These are phyloP conservation scores for Corymbia citriodora DNA, from an alignment of 441 rosid species.

Conservation along the genomic window DNA sequence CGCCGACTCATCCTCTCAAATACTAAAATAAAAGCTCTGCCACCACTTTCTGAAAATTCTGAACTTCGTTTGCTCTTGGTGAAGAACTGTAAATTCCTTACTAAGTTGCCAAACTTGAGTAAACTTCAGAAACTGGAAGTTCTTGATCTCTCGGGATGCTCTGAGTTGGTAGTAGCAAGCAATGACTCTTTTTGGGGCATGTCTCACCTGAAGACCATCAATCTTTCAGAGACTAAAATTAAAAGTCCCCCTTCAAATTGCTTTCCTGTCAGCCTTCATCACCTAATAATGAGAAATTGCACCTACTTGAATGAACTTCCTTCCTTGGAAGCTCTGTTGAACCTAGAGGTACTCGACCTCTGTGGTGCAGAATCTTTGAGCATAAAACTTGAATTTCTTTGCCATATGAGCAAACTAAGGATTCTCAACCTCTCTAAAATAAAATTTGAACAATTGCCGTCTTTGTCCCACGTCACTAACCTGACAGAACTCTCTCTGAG, in stretches of 20 bases:
- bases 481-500: constrained; percentile 16
- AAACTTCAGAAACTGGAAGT: constrained; percentile 14
- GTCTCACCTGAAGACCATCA: constrained; percentile 26
- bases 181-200: constrained; percentile 25
- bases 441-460: constrained; percentile 1
- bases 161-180: constrained; percentile 6
- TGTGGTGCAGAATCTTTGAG: constrained; percentile 9
- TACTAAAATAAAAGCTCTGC: constrained; percentile 14
- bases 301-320: constrained; percentile 9
- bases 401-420: constrained; percentile 3
- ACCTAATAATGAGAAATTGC: constrained; percentile 23
- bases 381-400: neutral
- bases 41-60: constrained; percentile 16
- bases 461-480: constrained; percentile 9
- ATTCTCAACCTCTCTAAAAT: constrained; percentile 15
- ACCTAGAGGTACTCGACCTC: constrained; percentile 19
- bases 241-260: constrained; percentile 18
- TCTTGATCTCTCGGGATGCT: constrained; percentile 26
- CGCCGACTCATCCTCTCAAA: constrained; percentile 34
- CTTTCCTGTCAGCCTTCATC: constrained; percentile 9
- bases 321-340: neutral
- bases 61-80: constrained; percentile 27
- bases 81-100: constrained; percentile 22
- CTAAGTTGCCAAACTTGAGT: neutral
- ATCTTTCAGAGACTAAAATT: constrained; percentile 38